Conservation (phyloP, 345 rosid genomes). For the Bruguiera sexangula region DNA sequence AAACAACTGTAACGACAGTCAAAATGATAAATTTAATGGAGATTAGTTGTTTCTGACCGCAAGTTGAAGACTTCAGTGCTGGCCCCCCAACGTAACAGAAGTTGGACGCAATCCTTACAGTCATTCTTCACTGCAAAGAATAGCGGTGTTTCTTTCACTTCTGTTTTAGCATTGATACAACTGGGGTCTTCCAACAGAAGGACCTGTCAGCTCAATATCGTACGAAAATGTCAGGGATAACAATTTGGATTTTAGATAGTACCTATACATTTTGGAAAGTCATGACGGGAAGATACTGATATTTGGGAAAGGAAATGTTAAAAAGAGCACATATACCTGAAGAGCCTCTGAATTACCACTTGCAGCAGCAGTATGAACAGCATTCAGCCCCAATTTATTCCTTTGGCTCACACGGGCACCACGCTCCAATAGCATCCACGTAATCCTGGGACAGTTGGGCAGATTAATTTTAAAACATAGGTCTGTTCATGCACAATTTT, state of each 20-base stretch:
- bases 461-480: background rate
- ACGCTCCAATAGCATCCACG: conserved; percentile 52
- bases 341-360: conserved; percentile 69
- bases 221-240: conserved; percentile 15
- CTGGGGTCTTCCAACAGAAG: conserved; percentile 52
- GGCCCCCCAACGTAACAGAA: conserved; percentile 67
- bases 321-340: conserved; percentile 38
- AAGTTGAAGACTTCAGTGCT: conserved; percentile 65
- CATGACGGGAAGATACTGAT: background rate
- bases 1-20: background rate
- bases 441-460: conserved; percentile 38
- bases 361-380: conserved; percentile 73
- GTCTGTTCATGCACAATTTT: background rate
- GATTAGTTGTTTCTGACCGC: conserved; percentile 49
- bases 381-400: conserved; percentile 66
- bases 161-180: conserved; percentile 47
- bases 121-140: conserved; percentile 80
- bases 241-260: background rate
- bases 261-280: background rate
- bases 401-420: conserved; percentile 58
- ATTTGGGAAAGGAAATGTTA: background rate
- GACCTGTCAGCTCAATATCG: conserved; percentile 37
- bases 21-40: conserved; percentile 3
- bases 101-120: conserved; percentile 59
- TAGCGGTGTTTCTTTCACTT: conserved; percentile 73